Percentiles rank a stretch among this genome's conserved stretches.
Conservation (phyloP, 2,329 filamentous ascomycete genomes). For the Fusarium algeriense region DNA sequence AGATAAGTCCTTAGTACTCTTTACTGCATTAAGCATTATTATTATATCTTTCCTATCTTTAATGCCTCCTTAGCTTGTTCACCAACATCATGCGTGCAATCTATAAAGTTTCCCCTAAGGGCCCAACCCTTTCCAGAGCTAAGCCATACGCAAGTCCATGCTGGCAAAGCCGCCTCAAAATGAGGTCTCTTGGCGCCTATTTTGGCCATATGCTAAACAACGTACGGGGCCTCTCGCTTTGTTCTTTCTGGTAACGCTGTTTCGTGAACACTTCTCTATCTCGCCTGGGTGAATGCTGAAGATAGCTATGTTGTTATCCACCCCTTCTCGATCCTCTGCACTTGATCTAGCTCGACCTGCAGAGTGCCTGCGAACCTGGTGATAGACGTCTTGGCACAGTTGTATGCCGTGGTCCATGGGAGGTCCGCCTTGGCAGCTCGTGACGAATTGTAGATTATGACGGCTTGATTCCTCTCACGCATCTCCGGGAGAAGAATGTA, state of each 20-base stretch:
- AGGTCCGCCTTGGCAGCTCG: neutral
- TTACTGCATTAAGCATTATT: neutral
- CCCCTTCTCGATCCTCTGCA: neutral
- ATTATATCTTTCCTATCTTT: neutral
- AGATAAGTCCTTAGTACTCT: no score
- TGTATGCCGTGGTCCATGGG: neutral
- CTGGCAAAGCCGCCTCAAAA: neutral
- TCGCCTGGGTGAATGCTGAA: neutral
- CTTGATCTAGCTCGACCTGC: neutral
- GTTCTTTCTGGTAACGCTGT: neutral
- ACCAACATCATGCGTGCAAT: accelerated
- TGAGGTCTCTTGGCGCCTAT: neutral
- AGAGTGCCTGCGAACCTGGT: neutral
- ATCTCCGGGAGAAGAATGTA: neutral
- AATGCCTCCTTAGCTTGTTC: neutral
- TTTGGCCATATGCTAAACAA: neutral
- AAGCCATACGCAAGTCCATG: neutral
- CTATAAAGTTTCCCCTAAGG: neutral
- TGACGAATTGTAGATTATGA: neutral
- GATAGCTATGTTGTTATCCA: neutral
- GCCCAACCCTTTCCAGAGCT: neutral
- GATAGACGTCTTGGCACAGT: neutral
- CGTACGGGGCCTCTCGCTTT: neutral
- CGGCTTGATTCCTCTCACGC: neutral
- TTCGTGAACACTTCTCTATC: neutral